Percentiles rank a stretch among this genome's conserved stretches.
These are phyloP conservation scores for Mikania micrantha DNA, from an alignment of 129 eudicot genomes.

Conservation along the genomic window DNA sequence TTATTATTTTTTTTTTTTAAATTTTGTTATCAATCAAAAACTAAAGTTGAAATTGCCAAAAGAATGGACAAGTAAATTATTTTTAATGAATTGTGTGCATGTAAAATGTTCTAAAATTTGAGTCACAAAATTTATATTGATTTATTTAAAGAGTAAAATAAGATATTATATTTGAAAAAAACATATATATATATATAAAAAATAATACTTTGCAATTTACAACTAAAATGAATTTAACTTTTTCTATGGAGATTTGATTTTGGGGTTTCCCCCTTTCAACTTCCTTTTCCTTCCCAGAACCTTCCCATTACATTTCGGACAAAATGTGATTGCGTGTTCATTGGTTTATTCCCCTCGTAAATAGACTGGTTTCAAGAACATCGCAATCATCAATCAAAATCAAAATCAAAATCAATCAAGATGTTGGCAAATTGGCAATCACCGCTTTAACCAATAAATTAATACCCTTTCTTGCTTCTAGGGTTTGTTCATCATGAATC, in stretches of 20 bases:
- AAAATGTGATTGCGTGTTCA: constrained; percentile 35
- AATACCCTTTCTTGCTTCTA: not conserved
- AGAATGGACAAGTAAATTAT: too few species aligned
- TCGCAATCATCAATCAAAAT: not conserved
- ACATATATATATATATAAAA: too few species aligned
- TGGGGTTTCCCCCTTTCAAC: constrained; percentile 15
- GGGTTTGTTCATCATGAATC: constrained; percentile 19
- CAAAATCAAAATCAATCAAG: not conserved
- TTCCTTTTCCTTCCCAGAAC: constrained; percentile 21
- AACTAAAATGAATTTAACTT: not conserved
- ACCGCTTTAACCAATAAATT: not conserved
- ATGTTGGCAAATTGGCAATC: not conserved
- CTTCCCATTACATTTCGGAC: constrained; percentile 11
- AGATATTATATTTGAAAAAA: too few species aligned
- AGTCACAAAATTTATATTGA: too few species aligned
- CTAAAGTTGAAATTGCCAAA: too few species aligned
- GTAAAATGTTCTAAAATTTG: too few species aligned
- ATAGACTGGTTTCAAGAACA: constrained; percentile 5
- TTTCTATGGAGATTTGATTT: constrained; percentile 3
- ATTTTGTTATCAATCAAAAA: too few species aligned
- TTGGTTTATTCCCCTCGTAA: constrained; percentile 30
- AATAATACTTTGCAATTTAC: not conserved
- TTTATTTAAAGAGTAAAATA: too few species aligned
- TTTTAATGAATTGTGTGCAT: too few species aligned
- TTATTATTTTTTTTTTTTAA: too few species aligned